Evolutionary conservation across 1,284 basidiomycete species (phyloP), one percentile per base, ranked within the genome.

Genomic region (Heterobasidion occidentale): DNA sequence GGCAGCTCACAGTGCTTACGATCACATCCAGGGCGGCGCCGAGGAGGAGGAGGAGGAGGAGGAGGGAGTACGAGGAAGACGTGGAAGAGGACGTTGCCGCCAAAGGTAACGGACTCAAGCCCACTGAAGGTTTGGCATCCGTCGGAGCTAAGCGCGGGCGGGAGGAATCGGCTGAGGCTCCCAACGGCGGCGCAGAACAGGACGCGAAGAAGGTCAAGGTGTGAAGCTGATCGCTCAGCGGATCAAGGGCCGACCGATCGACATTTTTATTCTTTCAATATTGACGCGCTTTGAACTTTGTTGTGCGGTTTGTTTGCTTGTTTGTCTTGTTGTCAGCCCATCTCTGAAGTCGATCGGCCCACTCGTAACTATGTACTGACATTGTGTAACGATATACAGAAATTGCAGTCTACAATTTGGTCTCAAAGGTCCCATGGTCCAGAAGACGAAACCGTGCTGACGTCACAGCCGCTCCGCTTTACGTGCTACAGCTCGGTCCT

Each of bases 401-500:
- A 42, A 42, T 12, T 42, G 12, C 4, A 42, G 38, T 42, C 38
- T 42, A 42, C 38, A n/a, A 42, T 42, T n/a, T 42, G 38, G 27
- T 27, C 27, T 27, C 27, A 27, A 5, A 27, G 27, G 27, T 27
- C 27, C 27, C 27, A 27, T 27, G 27, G 27, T 27, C 27, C 27
- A 27, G 27, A 27, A 27, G 5, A 27, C 27, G 27, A 27, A 27
- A 27, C 1, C 27, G 38, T 42, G 12, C 38, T 11, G n/a, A 42
- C n/a, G 11, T 42, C 38, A n/a, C 11, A n/a, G n/a, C 12, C n/a
- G 11, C 38, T 42, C n/a, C 38, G n/a, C 38, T 42, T 42, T 42
- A 20, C 12, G 84, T 12, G 83, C 83, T 9, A 85, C 56, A 48
- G 75, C 72, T 58, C 77, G 73, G 62, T 82, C 81, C 52, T 69